Conservation (phyloP, 495 filamentous ascomycete species). For the Lasiosphaeriaceae sp. region DNA sequence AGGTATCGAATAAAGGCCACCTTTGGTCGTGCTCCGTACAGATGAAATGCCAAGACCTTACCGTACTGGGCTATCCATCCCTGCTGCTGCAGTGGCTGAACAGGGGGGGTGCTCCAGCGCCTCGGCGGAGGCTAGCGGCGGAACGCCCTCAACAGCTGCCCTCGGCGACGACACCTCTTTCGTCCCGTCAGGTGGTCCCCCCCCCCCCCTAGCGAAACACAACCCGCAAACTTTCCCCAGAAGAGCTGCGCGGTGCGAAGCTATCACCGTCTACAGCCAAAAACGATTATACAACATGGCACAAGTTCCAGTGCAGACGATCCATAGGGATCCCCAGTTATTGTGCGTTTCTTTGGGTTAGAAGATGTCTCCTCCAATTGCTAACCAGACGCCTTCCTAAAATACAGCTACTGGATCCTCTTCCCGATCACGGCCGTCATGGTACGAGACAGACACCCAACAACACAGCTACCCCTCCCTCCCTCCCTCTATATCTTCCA, state of each 20-base stretch:
- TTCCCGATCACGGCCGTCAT: conserved; percentile 96
- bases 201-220: no score
- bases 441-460: conserved; percentile 49
- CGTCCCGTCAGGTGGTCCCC: no score
- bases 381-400: neutral
- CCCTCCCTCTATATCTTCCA: no score
- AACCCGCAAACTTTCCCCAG: neutral
- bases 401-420: conserved; percentile 88
- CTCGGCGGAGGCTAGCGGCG: conserved; percentile 6
- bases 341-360: conserved; percentile 57
- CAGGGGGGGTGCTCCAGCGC: neutral
- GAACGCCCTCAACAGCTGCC: neutral
- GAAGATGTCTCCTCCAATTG: neutral
- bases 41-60: neutral
- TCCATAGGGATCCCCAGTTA: conserved; percentile 96
- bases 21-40: conserved; percentile 8
- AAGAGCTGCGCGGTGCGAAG: neutral
- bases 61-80: no score
- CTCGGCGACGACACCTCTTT: neutral
- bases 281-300: conserved; percentile 60
- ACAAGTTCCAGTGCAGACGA: conserved; percentile 83
- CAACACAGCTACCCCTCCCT: no score
- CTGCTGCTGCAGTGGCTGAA: no score
- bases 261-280: neutral
- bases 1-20: conserved; percentile 6